A percentile compares a stretch with the other conserved stretches of the same genome.
These are phyloP conservation scores for Apocynum venetum DNA, from an alignment of 257 asterid species.

Conservation along the genomic window DNA sequence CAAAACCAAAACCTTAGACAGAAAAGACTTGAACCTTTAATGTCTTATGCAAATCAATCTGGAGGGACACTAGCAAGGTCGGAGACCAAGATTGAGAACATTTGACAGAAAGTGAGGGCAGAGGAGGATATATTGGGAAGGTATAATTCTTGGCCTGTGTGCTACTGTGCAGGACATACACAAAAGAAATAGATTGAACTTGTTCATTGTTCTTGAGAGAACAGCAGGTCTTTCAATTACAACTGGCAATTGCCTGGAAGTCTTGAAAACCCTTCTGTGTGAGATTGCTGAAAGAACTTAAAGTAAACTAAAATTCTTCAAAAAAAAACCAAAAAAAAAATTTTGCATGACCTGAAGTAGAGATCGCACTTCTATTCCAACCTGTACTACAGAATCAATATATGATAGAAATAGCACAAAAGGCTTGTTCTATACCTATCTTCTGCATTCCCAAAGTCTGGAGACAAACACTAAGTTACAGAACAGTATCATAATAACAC, in stretches of 20 bases:
- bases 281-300: background rate
- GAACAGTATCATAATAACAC: background rate
- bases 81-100: background rate
- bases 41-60: background rate
- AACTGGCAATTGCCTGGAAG: background rate
- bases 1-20: too few relatives aligned
- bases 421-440: too few relatives aligned
- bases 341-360: background rate
- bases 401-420: too few relatives aligned
- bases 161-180: background rate
- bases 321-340: too few relatives aligned
- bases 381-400: background rate
- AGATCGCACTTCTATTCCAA: background rate
- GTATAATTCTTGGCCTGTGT: too few relatives aligned
- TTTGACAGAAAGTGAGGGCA: background rate
- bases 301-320: too few relatives aligned
- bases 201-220: background rate
- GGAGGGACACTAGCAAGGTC: background rate
- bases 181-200: background rate
- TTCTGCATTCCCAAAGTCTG: background rate
- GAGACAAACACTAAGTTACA: background rate
- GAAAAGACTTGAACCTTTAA: too few relatives aligned
- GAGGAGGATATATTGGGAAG: background rate
- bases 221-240: background rate
- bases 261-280: background rate